Base-by-base conservation (phyloP, 179 eudicot genomes). In the Spergularia azorica region DNA sequence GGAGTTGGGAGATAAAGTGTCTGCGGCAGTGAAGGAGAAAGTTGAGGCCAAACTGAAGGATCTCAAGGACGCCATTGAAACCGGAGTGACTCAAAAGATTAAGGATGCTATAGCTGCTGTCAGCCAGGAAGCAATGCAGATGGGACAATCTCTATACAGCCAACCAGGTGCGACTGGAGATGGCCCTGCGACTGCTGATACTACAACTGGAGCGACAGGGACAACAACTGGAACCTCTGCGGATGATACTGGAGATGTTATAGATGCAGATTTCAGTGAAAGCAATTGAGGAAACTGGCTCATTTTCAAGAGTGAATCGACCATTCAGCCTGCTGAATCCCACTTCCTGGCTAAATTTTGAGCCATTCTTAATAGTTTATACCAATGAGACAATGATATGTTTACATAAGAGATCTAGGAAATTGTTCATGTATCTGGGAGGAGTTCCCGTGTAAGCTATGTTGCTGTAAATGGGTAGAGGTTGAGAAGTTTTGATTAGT, bases 231-330 rank as follows among this genome's bases (percentile, higher is more conserved):
- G 80, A 18, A 59, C 85, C 0, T 64, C 83, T 15, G 68, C 90
- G 9, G 77, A 78, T 50, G 89, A 72, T 7, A 85, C 72, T 3
- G 90, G 86, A 17, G 88, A 89, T 67, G 88, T 89, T 26, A 85
- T 89, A 48, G 92, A 87, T 65, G 92, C 90, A 9, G 90, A 89
- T 77, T 87, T 89, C 43, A 89, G 84, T 5, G 90, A 87, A 70
- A 87, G 81, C 75, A 81, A 82, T 9, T 88, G 81, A 86, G 38
- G 43, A 39, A 56, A 20, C 14, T 14, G 32, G n/a, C 12, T 38
- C 48, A 7, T 26, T 60, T 7, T 56, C 8, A 20, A 11, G 15
- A 7, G 48, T 43, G 65, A 9, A 2, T n/a, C 7, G 7, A 21
- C 13, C 46, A 32, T 70, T 6, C 13, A 56, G 50, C 26, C 36